Evolutionary conservation across 2,329 filamentous ascomycete species (phyloP).

Genomic region (Zarea fungicola): DNA sequence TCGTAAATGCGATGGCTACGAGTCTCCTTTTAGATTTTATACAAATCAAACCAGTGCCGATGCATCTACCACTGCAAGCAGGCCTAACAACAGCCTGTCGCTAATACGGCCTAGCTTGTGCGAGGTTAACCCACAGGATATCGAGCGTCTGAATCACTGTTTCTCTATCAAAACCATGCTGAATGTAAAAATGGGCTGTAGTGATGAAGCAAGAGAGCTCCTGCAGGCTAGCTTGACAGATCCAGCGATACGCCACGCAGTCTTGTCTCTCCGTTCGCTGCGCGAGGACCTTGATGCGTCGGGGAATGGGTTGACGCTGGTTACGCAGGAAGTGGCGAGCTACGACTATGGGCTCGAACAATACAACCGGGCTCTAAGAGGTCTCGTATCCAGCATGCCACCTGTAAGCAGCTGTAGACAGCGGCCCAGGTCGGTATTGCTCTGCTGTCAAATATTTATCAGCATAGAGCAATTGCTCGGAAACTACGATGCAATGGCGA

Average conservation of each 20-base stretch:
- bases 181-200: constrained; percentile 31
- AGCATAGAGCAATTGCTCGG: constrained; percentile 40
- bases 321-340: constrained; percentile 23
- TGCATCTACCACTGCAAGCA: not conserved
- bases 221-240: constrained; percentile 34
- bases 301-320: constrained; percentile 21
- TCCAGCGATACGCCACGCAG: constrained; percentile 31
- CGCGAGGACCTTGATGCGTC: constrained; percentile 34
- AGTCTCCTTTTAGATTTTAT: constrained; percentile 31
- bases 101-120: constrained; percentile 17
- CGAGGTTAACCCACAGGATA: constrained; percentile 22
- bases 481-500: constrained; percentile 36
- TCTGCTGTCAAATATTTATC: constrained; percentile 43
- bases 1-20: constrained; percentile 38
- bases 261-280: constrained; percentile 34
- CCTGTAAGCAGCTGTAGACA: constrained; percentile 21
- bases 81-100: constrained; percentile 14
- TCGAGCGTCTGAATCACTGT: constrained; percentile 31
- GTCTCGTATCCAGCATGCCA: constrained; percentile 34
- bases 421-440: constrained; percentile 32
- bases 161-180: constrained; percentile 40
- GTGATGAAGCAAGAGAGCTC: constrained; percentile 34
- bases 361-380: constrained; percentile 36
- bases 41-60: constrained; percentile 18
- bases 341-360: constrained; percentile 36